Base-by-base conservation (phyloP, 768 basidiomycete genomes). In the Pleurotus ostreatus region DNA sequence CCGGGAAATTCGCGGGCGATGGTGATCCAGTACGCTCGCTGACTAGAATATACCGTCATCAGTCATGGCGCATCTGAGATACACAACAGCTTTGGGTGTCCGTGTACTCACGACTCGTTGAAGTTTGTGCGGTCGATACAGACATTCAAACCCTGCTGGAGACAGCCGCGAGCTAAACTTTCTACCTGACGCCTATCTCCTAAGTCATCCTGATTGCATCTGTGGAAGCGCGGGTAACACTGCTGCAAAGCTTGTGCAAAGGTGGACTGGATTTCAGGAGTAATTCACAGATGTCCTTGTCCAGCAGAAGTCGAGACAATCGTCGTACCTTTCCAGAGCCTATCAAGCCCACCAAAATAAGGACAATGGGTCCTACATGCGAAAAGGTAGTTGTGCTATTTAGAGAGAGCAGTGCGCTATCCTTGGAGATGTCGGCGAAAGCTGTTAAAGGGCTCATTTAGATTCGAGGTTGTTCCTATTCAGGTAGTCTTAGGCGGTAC, bases 191-290 rank as follows among this genome's bases (percentile, higher is more conserved):
- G 77, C 61, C 90, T 78, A 62, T 76, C 74, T 15, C 89, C 91
- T 43, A 93, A 76, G 54, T 91, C 86, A 63, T 93, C 91, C 68
- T 92, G 89, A 71, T 84, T 90, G 67, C 88, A 92, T 61, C 88
- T 78, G 44, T 74, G 73, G 66, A 90, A 88, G 41, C 69, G 69
- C 7, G 89, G 86, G 57, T 78, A 79, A 61, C 85, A 70, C 4
- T 65, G 58, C 63, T 90, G 74, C 4, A 92, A 76, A n/a, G 85
- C 82, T 60, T 83, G 68, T 47, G 91, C 88, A 65, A 93, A 92
- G 1, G 88, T 87, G 30, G 76, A 77, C 74, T 78, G 30, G 45
- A 23, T 53, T 60, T 62, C 56, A 61, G 41, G 38, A 18, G 43
- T 58, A 56, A 54, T 61, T 18, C 48, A 58, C 38, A 54, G 38